phyloP scores from a whole-genome alignment of 2,329 filamentous ascomycete species.

The Arthrocladium fulminans region DNA sequence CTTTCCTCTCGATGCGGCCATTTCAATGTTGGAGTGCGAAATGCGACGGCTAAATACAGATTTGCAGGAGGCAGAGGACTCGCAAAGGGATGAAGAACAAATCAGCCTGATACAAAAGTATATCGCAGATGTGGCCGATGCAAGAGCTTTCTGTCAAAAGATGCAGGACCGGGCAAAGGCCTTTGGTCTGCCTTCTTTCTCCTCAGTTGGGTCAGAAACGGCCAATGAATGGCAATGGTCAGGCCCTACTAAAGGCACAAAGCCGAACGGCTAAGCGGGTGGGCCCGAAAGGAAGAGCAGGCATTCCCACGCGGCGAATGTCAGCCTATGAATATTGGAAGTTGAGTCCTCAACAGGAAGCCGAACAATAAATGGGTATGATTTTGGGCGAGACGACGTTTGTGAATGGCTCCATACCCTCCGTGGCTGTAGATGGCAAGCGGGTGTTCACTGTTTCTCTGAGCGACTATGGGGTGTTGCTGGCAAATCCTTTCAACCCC shows the following conservation, averaged over 20 bases:
- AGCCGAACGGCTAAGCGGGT: too few species aligned
- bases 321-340: too few species aligned
- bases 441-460: background rate
- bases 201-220: background rate
- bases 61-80: background rate
- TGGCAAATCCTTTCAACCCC: background rate
- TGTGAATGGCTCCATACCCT: background rate
- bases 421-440: background rate
- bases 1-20: constrained; percentile 8
- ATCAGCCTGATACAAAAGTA: background rate
- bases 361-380: too few species aligned
- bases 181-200: constrained; percentile 2
- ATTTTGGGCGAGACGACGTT: background rate
- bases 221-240: background rate
- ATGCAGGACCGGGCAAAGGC: background rate
- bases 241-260: too few species aligned
- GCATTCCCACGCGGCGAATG: too few species aligned
- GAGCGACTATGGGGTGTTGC: background rate
- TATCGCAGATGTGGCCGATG: background rate
- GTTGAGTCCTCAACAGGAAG: too few species aligned
- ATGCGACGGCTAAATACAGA: background rate
- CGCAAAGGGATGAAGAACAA: background rate
- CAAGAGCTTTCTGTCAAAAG: background rate
- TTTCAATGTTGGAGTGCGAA: constrained; percentile 2
- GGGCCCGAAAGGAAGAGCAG: too few species aligned